Conservation (phyloP, 352 stramenopile genomes). For the Nothophytophthora sp. region DNA sequence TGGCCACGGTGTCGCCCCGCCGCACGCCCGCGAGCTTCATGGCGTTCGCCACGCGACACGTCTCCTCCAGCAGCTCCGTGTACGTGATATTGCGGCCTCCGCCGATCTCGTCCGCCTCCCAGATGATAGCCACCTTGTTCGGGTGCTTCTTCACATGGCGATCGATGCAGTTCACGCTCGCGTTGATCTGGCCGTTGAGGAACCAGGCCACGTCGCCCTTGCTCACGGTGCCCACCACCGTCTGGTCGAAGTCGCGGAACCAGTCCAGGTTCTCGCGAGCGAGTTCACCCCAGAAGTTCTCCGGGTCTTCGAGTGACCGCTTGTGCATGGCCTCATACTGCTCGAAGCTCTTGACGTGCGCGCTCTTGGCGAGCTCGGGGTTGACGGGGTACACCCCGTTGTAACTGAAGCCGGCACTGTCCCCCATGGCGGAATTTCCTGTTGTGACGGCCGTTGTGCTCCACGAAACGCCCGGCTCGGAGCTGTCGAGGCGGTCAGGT, state of each 20-base stretch:
- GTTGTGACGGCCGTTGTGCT: slow-evolving; percentile 91
- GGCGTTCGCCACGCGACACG: slow-evolving; percentile 94
- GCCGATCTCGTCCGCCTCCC: slow-evolving; percentile 96
- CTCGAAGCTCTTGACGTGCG: slow-evolving; percentile 63
- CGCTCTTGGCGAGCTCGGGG: slow-evolving; percentile 44
- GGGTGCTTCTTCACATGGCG: slow-evolving; percentile 76
- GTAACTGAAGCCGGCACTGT: slow-evolving; percentile 31
- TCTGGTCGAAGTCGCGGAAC: slow-evolving; percentile 93
- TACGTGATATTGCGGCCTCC: slow-evolving; percentile 62
- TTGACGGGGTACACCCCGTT: slow-evolving; percentile 25
- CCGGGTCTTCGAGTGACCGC: slow-evolving; percentile 82
- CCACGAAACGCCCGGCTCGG: slow-evolving; percentile 50
- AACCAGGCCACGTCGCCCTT: slow-evolving; percentile 95
- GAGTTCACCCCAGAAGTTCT: slow-evolving; percentile 91
- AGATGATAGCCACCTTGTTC: slow-evolving; percentile 96
- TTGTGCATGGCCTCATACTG: slow-evolving; percentile 87
- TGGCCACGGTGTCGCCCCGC: slow-evolving; percentile 94
- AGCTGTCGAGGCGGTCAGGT: too few species aligned
- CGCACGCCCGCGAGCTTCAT: slow-evolving; percentile 87
- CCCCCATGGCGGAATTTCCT: slow-evolving; percentile 65
- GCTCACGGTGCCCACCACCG: slow-evolving; percentile 78
- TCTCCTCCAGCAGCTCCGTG: slow-evolving; percentile 41
- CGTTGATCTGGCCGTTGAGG: slow-evolving; percentile 94
- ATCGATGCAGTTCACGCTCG: slow-evolving; percentile 95
- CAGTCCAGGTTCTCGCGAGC: slow-evolving; percentile 92